Percentiles rank a stretch among this genome's conserved stretches.
phyloP scores from a whole-genome alignment of 495 filamentous ascomycete genomes.

The Xylaria cubensis region DNA sequence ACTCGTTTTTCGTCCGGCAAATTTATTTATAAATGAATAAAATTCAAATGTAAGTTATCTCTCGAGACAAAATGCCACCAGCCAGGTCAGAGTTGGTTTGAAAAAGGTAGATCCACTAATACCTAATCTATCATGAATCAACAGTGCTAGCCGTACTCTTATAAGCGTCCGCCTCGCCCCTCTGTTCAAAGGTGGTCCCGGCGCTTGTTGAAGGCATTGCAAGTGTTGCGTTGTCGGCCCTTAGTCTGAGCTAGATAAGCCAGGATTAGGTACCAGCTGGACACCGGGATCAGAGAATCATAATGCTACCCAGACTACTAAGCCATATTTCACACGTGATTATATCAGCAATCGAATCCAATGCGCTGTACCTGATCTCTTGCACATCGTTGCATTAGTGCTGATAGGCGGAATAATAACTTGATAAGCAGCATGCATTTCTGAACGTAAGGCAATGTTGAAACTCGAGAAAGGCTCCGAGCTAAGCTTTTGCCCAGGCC shows the following conservation, averaged over 20 bases:
- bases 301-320: background rate
- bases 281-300: background rate
- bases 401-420: background rate
- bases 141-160: background rate
- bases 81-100: background rate
- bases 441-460: background rate
- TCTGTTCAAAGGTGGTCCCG: background rate
- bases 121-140: background rate
- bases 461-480: background rate
- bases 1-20: background rate
- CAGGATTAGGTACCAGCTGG: background rate
- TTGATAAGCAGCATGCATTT: background rate
- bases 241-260: background rate
- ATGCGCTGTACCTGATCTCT: slow-evolving; percentile 9
- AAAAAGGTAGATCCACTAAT: background rate
- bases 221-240: background rate
- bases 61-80: background rate
- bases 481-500: background rate
- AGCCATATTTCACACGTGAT: background rate
- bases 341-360: background rate
- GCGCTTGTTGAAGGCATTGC: slow-evolving; percentile 7
- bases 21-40: background rate
- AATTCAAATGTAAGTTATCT: background rate
- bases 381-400: slow-evolving; percentile 10
- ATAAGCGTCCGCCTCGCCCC: background rate